Percentiles rank a stretch among this genome's conserved stretches.
These are phyloP conservation scores for Babesia divergens DNA, from an alignment of 169 alveolate genomes.

Conservation along the genomic window DNA sequence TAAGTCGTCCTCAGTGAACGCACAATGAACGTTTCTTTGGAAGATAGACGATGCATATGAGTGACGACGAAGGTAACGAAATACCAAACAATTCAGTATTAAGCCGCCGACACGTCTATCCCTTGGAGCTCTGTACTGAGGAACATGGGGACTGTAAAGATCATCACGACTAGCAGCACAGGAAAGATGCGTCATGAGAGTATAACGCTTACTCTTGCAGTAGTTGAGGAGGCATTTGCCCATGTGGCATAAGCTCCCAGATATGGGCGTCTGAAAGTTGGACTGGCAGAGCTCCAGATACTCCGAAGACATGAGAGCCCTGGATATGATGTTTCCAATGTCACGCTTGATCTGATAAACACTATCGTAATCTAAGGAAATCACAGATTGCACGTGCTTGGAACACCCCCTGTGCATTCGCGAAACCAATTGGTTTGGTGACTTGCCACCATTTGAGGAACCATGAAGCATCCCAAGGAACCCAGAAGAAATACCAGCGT, in stretches of 20 bases:
- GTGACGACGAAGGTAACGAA: neutral
- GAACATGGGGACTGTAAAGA: neutral
- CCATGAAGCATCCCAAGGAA: neutral
- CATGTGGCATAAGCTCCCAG: constrained; percentile 1
- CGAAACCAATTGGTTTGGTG: neutral
- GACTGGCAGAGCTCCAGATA: constrained; percentile 14
- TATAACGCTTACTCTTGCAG: constrained; percentile 9
- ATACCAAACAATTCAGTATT: neutral
- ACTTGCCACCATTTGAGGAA: neutral
- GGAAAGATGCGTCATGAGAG: neutral
- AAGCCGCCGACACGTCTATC: neutral
- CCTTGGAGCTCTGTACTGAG: neutral
- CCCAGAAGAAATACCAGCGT: neutral
- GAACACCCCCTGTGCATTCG: constrained; percentile 22
- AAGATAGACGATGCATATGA: neutral
- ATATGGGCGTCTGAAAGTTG: neutral
- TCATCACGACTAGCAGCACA: neutral
- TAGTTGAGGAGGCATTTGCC: constrained; percentile 21
- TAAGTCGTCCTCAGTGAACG: neutral
- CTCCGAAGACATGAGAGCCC: constrained; percentile 4
- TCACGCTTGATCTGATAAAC: constrained; percentile 26
- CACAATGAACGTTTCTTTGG: neutral
- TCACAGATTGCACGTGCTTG: constrained; percentile 12
- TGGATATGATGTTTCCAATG: constrained; percentile 43
- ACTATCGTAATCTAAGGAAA: constrained; percentile 14